Base-by-base conservation (phyloP, 1,139 yeast species). In the Magnusiomyces magnusii region DNA sequence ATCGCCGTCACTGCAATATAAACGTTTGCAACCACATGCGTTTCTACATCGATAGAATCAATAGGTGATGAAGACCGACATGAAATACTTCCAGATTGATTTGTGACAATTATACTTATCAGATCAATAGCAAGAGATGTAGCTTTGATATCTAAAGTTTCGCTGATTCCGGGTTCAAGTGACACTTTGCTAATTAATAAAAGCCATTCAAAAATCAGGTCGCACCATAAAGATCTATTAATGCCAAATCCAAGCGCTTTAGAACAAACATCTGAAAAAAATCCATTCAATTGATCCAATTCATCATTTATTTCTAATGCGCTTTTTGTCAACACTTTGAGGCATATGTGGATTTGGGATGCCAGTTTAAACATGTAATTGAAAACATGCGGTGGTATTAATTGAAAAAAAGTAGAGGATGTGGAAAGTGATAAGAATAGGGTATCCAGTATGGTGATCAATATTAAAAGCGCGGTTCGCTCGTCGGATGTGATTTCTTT, bases 91-190 rank as follows among this genome's bases (percentile, higher is more conserved):
- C 54, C 53, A 7, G 53, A 10, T 10, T 39, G 47, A 36, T 42
- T 23, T 25, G 47, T 52, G 7, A 57, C 31, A 17, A 51, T 28
- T 2, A 25, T 15, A 15, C 51, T 55, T 42, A 56, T 55, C 13
- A 60, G 34, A 50, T 60, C 62, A 5, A 60, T 34, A 1, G 57
- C 59, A 15, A 60, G 53, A n/a, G 60, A 49, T 3, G 60, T 51
- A 7, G 60, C 57, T 9, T 57, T 34, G 31, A 54, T 50, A 44
- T 55, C 60, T 19, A 60, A 15, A 24, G 57, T 54, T 1, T 28
- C 17, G 51, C 10, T 34, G 3, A 55, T 21, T 2, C 47, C 9
- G 7, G 19, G 21, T 7, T 31, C n/a, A 7, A 19, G 7, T 15
- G 51, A 25, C 19, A 56, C 24, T 7, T 27, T 15, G 31, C 25